Percentiles rank a stretch among this genome's conserved stretches.
Conservation (phyloP, 2,329 filamentous ascomycete species). For the Pezicula carpinea region DNA sequence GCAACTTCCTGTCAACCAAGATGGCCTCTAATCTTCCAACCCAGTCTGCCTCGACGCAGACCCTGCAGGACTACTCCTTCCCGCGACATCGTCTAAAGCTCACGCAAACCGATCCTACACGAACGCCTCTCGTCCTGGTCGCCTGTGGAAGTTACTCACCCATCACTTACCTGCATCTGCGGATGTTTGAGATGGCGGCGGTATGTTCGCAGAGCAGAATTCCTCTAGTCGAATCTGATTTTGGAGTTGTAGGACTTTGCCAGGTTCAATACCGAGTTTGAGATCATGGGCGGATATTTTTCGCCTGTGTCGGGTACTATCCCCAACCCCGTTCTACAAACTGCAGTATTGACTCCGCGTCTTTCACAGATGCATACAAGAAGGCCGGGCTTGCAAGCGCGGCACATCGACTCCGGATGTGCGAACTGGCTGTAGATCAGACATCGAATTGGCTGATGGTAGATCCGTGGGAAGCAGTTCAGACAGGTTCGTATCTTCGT, state of each 20-base stretch:
- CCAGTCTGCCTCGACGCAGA: constrained; percentile 16
- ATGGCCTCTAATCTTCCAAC: constrained; percentile 13
- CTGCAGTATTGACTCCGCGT: not conserved
- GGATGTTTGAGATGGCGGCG: constrained; percentile 84
- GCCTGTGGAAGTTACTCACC: constrained; percentile 71
- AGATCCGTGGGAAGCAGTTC: constrained; percentile 83
- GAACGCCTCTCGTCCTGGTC: constrained; percentile 61
- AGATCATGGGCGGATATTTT: constrained; percentile 81
- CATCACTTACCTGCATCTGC: constrained; percentile 70
- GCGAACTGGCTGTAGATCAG: constrained; percentile 70
- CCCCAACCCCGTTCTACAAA: not conserved
- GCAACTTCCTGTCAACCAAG: not conserved
- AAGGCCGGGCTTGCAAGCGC: constrained; percentile 74
- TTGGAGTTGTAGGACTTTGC: constrained; percentile 53
- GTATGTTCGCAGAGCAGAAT: not conserved
- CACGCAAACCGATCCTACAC: constrained; percentile 48
- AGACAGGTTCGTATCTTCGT: constrained; percentile 39
- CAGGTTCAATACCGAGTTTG: constrained; percentile 70
- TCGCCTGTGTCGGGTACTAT: constrained; percentile 54
- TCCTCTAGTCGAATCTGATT: too few relatives aligned
- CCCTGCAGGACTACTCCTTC: constrained; percentile 45
- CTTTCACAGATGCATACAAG: constrained; percentile 52
- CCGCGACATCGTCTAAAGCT: constrained; percentile 55
- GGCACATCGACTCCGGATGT: constrained; percentile 76
- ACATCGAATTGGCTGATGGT: constrained; percentile 80